Percentiles rank a stretch among this genome's conserved stretches.
These are phyloP conservation scores for Babesia bigemina DNA, from an alignment of 169 alveolate genomes.

Conservation along the genomic window DNA sequence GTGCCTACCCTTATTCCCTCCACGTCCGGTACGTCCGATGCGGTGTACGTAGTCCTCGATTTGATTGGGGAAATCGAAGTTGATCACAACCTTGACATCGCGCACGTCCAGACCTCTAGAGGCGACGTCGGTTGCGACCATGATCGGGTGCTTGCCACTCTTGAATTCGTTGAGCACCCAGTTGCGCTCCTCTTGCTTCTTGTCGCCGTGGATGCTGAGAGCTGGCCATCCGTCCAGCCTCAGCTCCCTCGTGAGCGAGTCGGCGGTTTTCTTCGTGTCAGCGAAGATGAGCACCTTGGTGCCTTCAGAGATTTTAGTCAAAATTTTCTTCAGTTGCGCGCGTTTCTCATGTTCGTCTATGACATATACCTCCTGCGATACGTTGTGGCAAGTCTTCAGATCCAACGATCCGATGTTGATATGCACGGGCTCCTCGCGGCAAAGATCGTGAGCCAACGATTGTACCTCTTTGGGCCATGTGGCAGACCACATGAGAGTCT, in stretches of 20 bases:
- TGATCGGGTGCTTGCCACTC: constrained; percentile 91
- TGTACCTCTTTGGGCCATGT: constrained; percentile 98
- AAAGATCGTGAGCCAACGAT: constrained; percentile 90
- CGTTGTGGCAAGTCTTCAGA: constrained; percentile 89
- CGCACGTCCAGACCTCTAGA: constrained; percentile 98
- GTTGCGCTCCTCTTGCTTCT: constrained; percentile 91
- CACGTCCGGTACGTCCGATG: constrained; percentile 97
- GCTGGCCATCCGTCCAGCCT: constrained; percentile 93
- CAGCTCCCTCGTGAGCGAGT: constrained; percentile 86
- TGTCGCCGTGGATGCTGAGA: constrained; percentile 97
- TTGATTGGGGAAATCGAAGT: constrained; percentile 97
- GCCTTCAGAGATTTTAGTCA: constrained; percentile 80
- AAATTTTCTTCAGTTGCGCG: constrained; percentile 63
- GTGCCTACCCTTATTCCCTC: constrained; percentile 87
- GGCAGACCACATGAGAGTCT: constrained; percentile 97
- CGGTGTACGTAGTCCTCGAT: constrained; percentile 98
- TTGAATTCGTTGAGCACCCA: constrained; percentile 93
- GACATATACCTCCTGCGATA: constrained; percentile 85
- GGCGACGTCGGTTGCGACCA: constrained; percentile 99
- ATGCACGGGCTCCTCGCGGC: constrained; percentile 95
- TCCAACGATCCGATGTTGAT: constrained; percentile 93
- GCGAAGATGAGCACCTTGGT: constrained; percentile 85
- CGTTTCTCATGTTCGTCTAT: constrained; percentile 80
- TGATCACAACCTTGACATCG: constrained; percentile 93
- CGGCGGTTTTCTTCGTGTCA: constrained; percentile 88